Evolutionary conservation across 495 filamentous ascomycete species (phyloP).

Genomic region (Hypoxylon lenormandii): DNA sequence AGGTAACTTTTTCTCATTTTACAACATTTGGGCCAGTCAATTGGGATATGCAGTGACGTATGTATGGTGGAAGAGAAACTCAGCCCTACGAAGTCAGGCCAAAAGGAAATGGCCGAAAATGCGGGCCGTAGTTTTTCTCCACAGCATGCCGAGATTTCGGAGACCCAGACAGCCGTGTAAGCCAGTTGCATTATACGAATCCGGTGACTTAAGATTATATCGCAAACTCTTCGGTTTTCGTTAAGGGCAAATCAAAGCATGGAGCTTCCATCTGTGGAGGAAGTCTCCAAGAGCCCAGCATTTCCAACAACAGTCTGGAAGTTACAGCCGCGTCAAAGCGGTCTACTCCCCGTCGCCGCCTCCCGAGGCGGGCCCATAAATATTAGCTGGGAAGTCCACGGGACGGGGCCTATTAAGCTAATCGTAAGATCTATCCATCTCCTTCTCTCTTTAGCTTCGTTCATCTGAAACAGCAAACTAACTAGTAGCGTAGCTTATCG

Average conservation of each 20-base stretch:
- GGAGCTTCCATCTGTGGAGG: conserved; percentile 23
- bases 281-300: conserved; percentile 32
- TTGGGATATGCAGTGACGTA: too few species aligned
- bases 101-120: too few species aligned
- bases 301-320: conserved; percentile 40
- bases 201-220: too few species aligned
- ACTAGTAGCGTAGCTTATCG: conserved; percentile 54
- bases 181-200: too few species aligned
- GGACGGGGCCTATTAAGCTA: conserved; percentile 69
- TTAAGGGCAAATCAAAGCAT: conserved; percentile 11
- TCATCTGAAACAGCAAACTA: background rate
- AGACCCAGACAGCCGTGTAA: too few species aligned
- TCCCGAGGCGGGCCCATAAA: conserved; percentile 65
- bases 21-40: too few species aligned
- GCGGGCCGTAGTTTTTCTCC: too few species aligned
- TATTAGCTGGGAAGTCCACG: conserved; percentile 75
- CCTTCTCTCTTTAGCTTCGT: background rate
- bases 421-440: conserved; percentile 51
- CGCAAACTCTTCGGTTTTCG: background rate
- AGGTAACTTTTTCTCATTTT: too few species aligned
- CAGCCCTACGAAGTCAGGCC: too few species aligned
- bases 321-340: conserved; percentile 32
- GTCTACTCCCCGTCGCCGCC: conserved; percentile 29
- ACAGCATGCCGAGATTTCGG: too few species aligned
- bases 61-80: too few species aligned